These are phyloP conservation scores for Thraustochytrium sp. DNA, from an alignment of 352 stramenopile species.

Conservation along the genomic window DNA sequence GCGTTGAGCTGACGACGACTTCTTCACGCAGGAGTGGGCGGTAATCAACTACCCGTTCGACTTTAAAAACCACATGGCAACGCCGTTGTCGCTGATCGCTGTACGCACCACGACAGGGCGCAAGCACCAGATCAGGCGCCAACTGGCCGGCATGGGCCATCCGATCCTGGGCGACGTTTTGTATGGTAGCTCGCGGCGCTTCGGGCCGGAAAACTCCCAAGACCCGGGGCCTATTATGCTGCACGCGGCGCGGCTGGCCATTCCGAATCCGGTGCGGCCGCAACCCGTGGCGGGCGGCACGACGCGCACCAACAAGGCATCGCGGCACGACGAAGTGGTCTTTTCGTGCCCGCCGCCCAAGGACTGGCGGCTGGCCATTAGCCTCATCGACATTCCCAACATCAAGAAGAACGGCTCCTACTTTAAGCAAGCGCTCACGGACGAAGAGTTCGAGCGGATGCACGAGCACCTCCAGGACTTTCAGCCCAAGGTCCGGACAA, in stretches of 20 bases:
- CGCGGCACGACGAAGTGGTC: not conserved
- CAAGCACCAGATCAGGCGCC: constrained; percentile 65
- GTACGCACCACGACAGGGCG: constrained; percentile 53
- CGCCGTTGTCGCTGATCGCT: not conserved
- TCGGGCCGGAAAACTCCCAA: not conserved
- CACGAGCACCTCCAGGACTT: too few relatives aligned
- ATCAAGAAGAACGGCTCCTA: not conserved
- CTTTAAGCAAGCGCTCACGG: not conserved
- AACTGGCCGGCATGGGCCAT: constrained; percentile 59
- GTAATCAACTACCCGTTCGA: not conserved
- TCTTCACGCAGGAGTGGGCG: not conserved
- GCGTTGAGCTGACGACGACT: too few relatives aligned
- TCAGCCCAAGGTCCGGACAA: too few relatives aligned
- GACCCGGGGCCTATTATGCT: constrained; percentile 7
- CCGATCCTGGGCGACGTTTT: constrained; percentile 65
- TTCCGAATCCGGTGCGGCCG: constrained; percentile 13
- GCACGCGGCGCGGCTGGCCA: not conserved
- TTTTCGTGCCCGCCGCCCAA: not conserved
- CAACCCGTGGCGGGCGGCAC: not conserved
- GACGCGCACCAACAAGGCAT: not conserved
- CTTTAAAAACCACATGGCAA: not conserved
- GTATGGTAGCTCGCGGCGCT: constrained; percentile 47
- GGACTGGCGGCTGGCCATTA: not conserved
- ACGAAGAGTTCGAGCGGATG: not conserved
- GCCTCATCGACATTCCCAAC: not conserved